Conservation (phyloP, 371 early-diverging fungal genomes). For the Zychaea mexicana region DNA sequence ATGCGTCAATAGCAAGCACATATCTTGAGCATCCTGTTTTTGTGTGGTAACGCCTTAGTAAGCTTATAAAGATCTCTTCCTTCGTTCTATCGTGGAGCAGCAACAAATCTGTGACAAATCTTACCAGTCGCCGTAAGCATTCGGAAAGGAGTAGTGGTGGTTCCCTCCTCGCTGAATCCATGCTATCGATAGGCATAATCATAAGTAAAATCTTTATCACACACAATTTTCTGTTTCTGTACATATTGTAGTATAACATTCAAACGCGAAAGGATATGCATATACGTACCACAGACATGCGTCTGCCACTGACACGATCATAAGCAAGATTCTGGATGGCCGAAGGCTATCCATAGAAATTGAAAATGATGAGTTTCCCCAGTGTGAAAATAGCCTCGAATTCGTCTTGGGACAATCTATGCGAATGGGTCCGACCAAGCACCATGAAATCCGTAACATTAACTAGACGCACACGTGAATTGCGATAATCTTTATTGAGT, state of each 20-base stretch:
- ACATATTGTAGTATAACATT: no score
- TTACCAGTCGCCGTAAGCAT: conserved; percentile 37
- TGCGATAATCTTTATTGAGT: conserved; percentile 37
- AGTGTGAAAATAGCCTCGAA: conserved; percentile 37
- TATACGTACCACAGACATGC: conserved; percentile 17
- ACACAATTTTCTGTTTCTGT: not conserved
- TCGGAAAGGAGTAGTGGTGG: conserved; percentile 47
- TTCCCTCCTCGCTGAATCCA: conserved; percentile 35
- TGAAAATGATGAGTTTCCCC: conserved; percentile 40
- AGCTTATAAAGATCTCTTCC: no score
- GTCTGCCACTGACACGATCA: conserved; percentile 20
- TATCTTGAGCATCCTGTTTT: conserved; percentile 26
- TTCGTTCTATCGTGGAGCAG: no score
- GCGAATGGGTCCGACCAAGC: conserved; percentile 36
- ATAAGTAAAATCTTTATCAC: not conserved
- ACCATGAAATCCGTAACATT: conserved; percentile 48
- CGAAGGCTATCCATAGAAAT: conserved; percentile 47
- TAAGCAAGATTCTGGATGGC: conserved; percentile 34
- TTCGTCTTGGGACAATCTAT: conserved; percentile 26
- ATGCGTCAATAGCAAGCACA: conserved; percentile 39
- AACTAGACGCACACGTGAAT: conserved; percentile 57
- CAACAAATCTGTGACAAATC: no score
- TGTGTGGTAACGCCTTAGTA: no score
- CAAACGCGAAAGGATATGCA: no score
- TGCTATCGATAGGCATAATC: not conserved